Evolutionary conservation across 257 asterid genomes (phyloP), one percentile per base, ranked within the genome.

Genomic region (Solanum chmielewskii): DNA sequence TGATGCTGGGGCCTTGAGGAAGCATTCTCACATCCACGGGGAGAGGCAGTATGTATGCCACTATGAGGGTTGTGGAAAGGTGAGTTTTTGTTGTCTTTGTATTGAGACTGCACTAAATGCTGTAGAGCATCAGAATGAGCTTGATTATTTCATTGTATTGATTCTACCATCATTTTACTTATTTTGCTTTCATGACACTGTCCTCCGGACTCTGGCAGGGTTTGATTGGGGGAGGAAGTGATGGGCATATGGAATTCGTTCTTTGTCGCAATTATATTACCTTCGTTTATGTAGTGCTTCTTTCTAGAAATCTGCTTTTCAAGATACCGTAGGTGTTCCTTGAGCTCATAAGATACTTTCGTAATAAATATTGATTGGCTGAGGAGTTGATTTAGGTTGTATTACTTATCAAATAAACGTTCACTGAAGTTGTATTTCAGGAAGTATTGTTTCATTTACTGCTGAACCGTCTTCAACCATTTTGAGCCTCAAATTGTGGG

Each of bases 21-120:
- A 97, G 93, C 99, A 97, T 88, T 94, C 99, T 83, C 98, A 96
- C 92, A 96, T 97, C 88, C 99, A 97, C 33, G 99, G 99, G 87
- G 99, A 97, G 94, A 95, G 99, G 86, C 99, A 97, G 84, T 96
- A 93, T 87, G 89, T 93, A 88, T 97, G 99, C 89, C 98, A 95
- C 76, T 97, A 97, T 90, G 98, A 93, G 86, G 93, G 93, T 80
- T 95, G 98, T 84, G 97, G 97, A 81, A 95, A 93, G 96, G 98
- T 95, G 89, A 70, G 44, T 3, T 10, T 31, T 29, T 29, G 2
- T 31, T 29, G 44, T 49, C 69, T 49, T 81, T 81, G 31, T 69
- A 81, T 29, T 47, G 68, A 29, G 69, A 49, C 69, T 81, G 85
- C 45, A 81, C 85, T 31, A 49, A 49, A 81, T 49, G 45, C 85